Evolutionary conservation across 2,329 filamentous ascomycete genomes (phyloP).

Genomic region (Alternaria infectoria): DNA sequence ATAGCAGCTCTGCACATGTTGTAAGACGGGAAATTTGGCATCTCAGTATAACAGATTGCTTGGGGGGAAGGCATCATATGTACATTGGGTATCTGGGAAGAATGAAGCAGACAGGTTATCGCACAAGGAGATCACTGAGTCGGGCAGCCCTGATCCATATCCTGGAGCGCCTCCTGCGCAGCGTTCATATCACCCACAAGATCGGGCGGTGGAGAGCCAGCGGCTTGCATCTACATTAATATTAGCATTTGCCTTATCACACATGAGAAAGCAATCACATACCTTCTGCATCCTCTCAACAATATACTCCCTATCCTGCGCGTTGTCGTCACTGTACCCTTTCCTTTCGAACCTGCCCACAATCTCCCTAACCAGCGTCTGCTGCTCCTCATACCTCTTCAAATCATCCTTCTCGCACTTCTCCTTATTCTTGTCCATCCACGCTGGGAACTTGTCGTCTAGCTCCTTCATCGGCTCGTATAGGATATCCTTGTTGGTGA

Average conservation of each 20-base stretch:
- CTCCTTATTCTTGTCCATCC: conserved; percentile 79
- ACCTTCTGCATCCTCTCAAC: conserved; percentile 99
- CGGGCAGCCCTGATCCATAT: conserved; percentile 65
- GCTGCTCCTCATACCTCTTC: conserved; percentile 81
- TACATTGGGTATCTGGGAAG: conserved; percentile 35
- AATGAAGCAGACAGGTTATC: conserved; percentile 2
- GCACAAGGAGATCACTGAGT: conserved; percentile 58
- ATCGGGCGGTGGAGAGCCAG: conserved; percentile 87
- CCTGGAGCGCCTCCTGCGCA: conserved; percentile 70
- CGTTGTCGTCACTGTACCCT: conserved; percentile 81
- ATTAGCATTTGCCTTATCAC: background rate
- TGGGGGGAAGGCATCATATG: background rate
- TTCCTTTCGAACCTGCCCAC: conserved; percentile 85
- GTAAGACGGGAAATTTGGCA: background rate
- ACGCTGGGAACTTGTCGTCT: conserved; percentile 87
- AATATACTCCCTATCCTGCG: conserved; percentile 85
- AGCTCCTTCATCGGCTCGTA: conserved; percentile 99
- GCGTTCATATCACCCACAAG: conserved; percentile 88
- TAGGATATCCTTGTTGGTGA: conserved; percentile 97
- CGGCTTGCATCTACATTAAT: conserved; percentile 84
- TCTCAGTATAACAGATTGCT: background rate
- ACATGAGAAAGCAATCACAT: background rate
- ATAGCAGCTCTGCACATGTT: background rate
- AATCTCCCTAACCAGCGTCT: conserved; percentile 80
- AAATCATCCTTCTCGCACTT: conserved; percentile 72